phyloP scores from a whole-genome alignment of 1,139 yeast genomes.

The Pichia inconspicua region DNA sequence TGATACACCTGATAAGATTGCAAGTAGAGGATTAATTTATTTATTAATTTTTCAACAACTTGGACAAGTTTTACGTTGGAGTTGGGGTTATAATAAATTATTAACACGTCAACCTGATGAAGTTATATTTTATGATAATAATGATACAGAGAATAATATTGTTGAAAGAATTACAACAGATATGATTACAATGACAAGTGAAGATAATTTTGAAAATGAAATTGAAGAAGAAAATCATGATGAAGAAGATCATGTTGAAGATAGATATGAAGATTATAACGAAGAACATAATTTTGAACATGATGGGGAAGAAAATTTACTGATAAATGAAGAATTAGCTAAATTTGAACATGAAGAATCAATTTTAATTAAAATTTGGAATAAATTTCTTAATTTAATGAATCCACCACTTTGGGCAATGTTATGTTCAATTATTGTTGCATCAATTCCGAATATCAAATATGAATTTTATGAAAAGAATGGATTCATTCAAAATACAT shows the following conservation, averaged over 20 bases:
- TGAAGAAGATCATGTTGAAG: neutral
- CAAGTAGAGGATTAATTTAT: conserved; percentile 73
- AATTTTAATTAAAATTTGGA: neutral
- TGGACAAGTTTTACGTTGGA: conserved; percentile 81
- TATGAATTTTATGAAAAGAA: conserved; percentile 52
- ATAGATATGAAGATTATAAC: neutral
- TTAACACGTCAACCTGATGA: conserved; percentile 42
- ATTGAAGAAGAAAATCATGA: neutral
- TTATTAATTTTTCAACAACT: conserved; percentile 74
- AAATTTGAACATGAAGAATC: neutral
- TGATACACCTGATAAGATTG: conserved; percentile 64
- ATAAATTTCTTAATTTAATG: conserved; percentile 37
- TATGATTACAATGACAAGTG: neutral
- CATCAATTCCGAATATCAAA: conserved; percentile 67
- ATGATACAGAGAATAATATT: conserved; percentile 5
- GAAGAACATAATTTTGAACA: too few relatives aligned
- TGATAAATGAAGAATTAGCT: conserved; percentile 1
- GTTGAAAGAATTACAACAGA: neutral
- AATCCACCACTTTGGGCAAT: conserved; percentile 95
- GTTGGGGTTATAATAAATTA: conserved; percentile 82
- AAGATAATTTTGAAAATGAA: neutral
- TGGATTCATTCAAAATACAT: conserved; percentile 69
- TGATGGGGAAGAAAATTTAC: neutral
- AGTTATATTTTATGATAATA: conserved; percentile 23
- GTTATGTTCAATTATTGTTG: conserved; percentile 76